A percentile compares a stretch with the other conserved stretches of the same genome.
phyloP scores from a whole-genome alignment of 83 land plant genomes.

The Isoetes engelmannii region DNA sequence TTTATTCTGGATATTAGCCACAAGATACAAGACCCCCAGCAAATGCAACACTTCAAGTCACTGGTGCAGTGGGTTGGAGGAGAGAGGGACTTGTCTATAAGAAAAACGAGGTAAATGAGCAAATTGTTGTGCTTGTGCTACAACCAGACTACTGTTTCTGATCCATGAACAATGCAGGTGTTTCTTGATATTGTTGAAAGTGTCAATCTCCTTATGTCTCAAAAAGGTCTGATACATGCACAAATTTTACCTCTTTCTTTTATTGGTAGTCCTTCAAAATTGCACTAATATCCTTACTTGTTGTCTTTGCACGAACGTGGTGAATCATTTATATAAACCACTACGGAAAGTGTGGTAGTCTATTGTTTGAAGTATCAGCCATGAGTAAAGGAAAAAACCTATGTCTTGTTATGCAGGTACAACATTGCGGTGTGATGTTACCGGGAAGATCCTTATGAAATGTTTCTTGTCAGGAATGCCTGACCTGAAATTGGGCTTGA shows the following conservation, averaged over 20 bases:
- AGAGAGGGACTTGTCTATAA: conserved; percentile 96
- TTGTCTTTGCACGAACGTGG: no score
- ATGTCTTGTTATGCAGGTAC: conserved; percentile 49
- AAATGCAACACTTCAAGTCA: conserved; percentile 98
- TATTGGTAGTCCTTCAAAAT: no score
- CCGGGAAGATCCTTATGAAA: conserved; percentile 96
- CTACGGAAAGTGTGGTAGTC: no score
- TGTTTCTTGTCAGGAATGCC: conserved; percentile 99
- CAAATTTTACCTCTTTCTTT: no score
- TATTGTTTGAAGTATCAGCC: no score
- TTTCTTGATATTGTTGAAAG: conserved; percentile 99
- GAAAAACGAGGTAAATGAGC: conserved; percentile 76
- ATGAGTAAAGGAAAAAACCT: neutral
- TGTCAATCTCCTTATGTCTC: conserved; percentile 97
- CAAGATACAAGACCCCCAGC: conserved; percentile 83
- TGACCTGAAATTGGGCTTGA: conserved; percentile 91
- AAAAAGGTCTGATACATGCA: conserved; percentile 51
- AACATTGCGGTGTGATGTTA: conserved; percentile 94
- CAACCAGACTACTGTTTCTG: neutral
- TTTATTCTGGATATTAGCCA: conserved; percentile 39
- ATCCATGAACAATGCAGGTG: conserved; percentile 45
- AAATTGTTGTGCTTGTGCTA: neutral
- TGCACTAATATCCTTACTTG: no score
- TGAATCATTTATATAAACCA: no score
- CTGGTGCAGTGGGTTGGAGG: conserved; percentile 99